Evolutionary conservation across 2,329 filamentous ascomycete genomes (phyloP).

Genomic region (Exophiala sp.): DNA sequence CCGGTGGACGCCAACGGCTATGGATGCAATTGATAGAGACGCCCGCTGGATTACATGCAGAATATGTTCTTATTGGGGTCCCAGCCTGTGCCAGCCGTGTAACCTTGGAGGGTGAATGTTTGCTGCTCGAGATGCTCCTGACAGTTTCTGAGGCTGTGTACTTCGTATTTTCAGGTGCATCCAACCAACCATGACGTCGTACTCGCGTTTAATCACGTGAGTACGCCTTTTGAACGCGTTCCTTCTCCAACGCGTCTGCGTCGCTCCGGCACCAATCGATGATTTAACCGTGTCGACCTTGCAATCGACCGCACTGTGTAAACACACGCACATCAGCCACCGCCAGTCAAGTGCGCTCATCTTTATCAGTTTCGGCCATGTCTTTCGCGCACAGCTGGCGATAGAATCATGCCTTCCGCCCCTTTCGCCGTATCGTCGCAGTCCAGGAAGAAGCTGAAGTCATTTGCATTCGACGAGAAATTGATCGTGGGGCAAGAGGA

Average conservation of each 20-base stretch:
- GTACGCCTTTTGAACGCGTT: too few species aligned
- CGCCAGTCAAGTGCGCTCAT: neutral
- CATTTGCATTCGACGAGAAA: slow-evolving; percentile 17
- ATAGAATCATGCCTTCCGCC: slow-evolving; percentile 15
- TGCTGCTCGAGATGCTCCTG: neutral
- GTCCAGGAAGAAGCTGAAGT: slow-evolving; percentile 20
- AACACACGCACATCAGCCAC: too few species aligned
- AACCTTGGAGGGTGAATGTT: neutral
- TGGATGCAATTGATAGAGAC: too few species aligned
- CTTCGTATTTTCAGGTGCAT: neutral
- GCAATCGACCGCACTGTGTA: too few species aligned
- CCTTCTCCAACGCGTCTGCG: too few species aligned
- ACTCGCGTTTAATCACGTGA: too few species aligned
- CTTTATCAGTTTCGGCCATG: slow-evolving; percentile 4
- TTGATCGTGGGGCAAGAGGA: slow-evolving; percentile 6
- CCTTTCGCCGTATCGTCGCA: slow-evolving; percentile 21
- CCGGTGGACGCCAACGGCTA: too few species aligned
- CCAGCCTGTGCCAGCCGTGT: too few species aligned
- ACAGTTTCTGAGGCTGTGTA: neutral
- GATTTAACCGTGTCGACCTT: too few species aligned
- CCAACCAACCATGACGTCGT: neutral
- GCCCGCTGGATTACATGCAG: neutral
- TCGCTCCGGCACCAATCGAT: too few species aligned
- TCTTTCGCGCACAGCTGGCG: neutral
- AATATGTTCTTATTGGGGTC: neutral